phyloP scores from a whole-genome alignment of 495 filamentous ascomycete species.

The Aspergillus egyptiacus region DNA sequence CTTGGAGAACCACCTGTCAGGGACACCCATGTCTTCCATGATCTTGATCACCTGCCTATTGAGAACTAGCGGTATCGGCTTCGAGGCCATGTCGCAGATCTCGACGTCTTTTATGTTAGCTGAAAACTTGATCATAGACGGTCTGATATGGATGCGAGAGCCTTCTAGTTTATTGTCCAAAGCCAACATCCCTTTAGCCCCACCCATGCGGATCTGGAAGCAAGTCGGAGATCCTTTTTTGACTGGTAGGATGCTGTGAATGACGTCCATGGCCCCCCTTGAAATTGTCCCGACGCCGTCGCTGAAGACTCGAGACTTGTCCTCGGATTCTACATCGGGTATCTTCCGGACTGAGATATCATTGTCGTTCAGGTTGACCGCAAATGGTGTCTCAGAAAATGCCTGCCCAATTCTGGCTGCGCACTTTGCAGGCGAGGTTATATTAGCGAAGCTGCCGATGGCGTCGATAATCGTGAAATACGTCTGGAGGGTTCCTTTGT shows the following conservation, averaged over 20 bases:
- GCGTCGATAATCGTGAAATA: constrained; percentile 50
- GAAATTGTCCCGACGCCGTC: constrained; percentile 77
- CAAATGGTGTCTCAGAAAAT: constrained; percentile 65
- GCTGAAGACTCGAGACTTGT: constrained; percentile 54
- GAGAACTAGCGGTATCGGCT: constrained; percentile 60
- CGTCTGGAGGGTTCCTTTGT: constrained; percentile 30
- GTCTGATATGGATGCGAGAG: constrained; percentile 50
- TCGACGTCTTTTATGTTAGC: constrained; percentile 52
- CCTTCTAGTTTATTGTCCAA: constrained; percentile 55
- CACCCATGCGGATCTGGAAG: constrained; percentile 61
- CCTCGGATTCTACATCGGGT: constrained; percentile 33
- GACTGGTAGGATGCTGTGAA: constrained; percentile 16
- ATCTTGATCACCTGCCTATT: constrained; percentile 80
- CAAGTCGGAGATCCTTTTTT: constrained; percentile 35
- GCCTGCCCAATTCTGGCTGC: constrained; percentile 80
- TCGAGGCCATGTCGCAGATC: constrained; percentile 63
- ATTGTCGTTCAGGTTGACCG: constrained; percentile 29
- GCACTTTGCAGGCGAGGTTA: constrained; percentile 64
- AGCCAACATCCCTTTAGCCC: constrained; percentile 66
- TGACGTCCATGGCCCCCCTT: constrained; percentile 39
- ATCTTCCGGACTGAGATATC: constrained; percentile 22
- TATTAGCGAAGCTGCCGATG: constrained; percentile 60
- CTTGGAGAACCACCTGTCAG: constrained; percentile 49
- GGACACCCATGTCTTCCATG: constrained; percentile 63
- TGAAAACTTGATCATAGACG: constrained; percentile 78